Percentiles rank a stretch among this genome's conserved stretches.
Conservation (phyloP, 345 rosid genomes). For the Durio zibethinus region DNA sequence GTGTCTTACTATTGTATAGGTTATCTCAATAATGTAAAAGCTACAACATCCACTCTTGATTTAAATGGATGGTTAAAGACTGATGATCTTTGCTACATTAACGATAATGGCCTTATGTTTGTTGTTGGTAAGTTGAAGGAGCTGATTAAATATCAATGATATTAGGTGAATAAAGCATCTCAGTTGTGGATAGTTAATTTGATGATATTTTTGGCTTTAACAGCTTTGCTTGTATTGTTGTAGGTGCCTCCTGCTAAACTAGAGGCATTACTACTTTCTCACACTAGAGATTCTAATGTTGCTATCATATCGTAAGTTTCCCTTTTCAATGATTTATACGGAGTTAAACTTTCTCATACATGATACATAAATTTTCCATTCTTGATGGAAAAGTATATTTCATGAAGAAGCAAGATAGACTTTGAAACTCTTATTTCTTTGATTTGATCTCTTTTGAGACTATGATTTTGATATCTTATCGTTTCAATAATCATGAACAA, state of each 20-base stretch:
- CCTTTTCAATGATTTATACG: too few relatives aligned
- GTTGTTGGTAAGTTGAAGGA: slow-evolving; percentile 90
- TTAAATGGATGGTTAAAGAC: slow-evolving; percentile 91
- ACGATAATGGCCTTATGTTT: slow-evolving; percentile 77
- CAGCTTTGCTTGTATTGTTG: not conserved
- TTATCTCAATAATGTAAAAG: slow-evolving; percentile 71
- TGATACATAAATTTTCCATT: too few relatives aligned
- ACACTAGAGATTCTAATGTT: slow-evolving; percentile 55
- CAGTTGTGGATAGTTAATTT: too few relatives aligned
- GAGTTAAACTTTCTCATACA: too few relatives aligned
- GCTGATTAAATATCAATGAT: slow-evolving; percentile 88
- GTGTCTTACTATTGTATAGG: slow-evolving; percentile 35
- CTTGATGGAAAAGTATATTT: too few relatives aligned
- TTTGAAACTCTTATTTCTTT: too few relatives aligned
- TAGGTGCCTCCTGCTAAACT: slow-evolving; percentile 95
- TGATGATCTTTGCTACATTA: slow-evolving; percentile 87
- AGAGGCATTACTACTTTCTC: slow-evolving; percentile 73
- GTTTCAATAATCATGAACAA: too few relatives aligned
- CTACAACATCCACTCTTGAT: slow-evolving; percentile 70
- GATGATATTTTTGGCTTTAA: not conserved
- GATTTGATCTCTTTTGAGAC: too few relatives aligned
- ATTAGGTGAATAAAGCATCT: slow-evolving; percentile 48
- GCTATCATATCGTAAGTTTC: slow-evolving; percentile 80
- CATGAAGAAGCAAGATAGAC: too few relatives aligned
- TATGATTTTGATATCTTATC: too few relatives aligned